phyloP scores from a whole-genome alignment of 108 stramenopile species.

The Nitzschia palea region DNA sequence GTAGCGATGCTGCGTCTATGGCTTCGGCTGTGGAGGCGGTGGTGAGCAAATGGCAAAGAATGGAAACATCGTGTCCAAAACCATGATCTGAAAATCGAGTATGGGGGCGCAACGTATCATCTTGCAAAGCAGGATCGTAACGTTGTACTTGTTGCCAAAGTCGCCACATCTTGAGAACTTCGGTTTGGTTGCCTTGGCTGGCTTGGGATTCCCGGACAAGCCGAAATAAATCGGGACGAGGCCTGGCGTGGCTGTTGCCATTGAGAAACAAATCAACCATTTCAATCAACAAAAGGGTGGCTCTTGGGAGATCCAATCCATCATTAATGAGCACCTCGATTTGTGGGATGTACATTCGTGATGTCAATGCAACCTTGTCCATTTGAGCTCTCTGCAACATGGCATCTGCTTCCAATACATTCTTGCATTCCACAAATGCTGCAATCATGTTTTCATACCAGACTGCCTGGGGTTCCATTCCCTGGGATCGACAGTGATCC shows the following conservation, averaged over 20 bases:
- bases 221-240: neutral
- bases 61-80: conserved; percentile 1
- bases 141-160: neutral
- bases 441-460: neutral
- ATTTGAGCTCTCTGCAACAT: neutral
- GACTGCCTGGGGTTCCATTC: neutral
- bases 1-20: neutral
- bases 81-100: neutral
- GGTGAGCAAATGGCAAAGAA: conserved; percentile 9
- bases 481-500: neutral
- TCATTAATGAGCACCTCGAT: neutral
- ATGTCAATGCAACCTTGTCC: neutral
- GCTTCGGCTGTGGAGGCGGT: neutral
- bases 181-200: neutral
- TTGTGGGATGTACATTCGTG: neutral
- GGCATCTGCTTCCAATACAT: neutral
- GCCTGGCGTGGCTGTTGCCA: neutral
- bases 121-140: neutral
- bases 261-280: conserved; percentile 5
- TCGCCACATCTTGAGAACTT: neutral
- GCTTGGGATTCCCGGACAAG: neutral
- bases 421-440: neutral
- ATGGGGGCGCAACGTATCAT: neutral
- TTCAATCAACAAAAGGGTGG: conserved; percentile 1
- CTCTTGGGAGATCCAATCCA: neutral